A percentile compares a stretch with the other conserved stretches of the same genome.
Evolutionary conservation across 2,329 filamentous ascomycete genomes (phyloP).

Genomic region (Thielaviopsis euricoi): DNA sequence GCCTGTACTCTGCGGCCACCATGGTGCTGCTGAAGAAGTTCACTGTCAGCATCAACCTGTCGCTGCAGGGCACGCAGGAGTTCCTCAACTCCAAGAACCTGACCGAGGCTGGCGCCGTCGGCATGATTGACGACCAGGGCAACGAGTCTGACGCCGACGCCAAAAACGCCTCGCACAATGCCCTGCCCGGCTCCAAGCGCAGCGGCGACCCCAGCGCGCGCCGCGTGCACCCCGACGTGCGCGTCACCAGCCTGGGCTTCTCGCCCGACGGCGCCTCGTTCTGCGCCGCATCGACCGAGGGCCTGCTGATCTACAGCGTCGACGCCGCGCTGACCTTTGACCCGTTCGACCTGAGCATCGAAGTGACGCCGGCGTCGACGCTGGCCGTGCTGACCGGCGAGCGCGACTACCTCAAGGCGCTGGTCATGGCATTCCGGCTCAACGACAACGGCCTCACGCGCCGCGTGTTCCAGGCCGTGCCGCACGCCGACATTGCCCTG

Average conservation of each 20-base stretch:
- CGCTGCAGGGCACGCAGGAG: slow-evolving; percentile 87
- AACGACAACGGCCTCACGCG: slow-evolving; percentile 72
- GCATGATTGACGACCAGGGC: slow-evolving; percentile 62
- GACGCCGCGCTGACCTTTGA: slow-evolving; percentile 78
- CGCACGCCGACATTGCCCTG: slow-evolving; percentile 55
- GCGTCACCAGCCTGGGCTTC: slow-evolving; percentile 72
- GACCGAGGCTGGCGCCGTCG: slow-evolving; percentile 75
- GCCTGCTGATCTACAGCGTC: slow-evolving; percentile 80
- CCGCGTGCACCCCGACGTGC: slow-evolving; percentile 62
- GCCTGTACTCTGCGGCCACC: slow-evolving; percentile 85
- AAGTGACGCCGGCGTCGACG: slow-evolving; percentile 77
- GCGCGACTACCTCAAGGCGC: slow-evolving; percentile 72
- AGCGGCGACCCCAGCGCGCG: slow-evolving; percentile 67
- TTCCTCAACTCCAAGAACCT: slow-evolving; percentile 86
- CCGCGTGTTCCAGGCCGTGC: slow-evolving; percentile 71
- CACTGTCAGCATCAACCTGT: slow-evolving; percentile 90
- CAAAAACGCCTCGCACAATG: slow-evolving; percentile 73
- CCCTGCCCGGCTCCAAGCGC: slow-evolving; percentile 71
- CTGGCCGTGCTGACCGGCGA: slow-evolving; percentile 50
- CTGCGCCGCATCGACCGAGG: slow-evolving; percentile 89
- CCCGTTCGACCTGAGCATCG: slow-evolving; percentile 88
- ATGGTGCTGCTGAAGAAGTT: slow-evolving; percentile 88
- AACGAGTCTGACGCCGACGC: slow-evolving; percentile 43
- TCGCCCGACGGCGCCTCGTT: slow-evolving; percentile 79
- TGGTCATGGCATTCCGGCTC: slow-evolving; percentile 94